Evolutionary conservation across 768 basidiomycete species (phyloP).

Genomic region (Serendipita sp.): DNA sequence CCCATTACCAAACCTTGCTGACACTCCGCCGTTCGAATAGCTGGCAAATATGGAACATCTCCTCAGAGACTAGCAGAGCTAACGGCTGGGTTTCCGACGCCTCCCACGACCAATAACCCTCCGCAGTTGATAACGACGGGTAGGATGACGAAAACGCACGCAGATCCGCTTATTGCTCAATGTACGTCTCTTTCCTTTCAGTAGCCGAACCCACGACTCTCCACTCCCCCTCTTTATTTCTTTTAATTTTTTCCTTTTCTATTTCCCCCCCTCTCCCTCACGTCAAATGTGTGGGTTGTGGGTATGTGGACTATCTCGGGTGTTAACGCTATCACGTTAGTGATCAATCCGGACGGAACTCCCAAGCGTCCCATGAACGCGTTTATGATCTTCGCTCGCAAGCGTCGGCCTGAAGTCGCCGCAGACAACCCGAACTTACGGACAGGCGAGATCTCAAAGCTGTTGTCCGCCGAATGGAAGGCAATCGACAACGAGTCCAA

Average conservation of each 20-base stretch:
- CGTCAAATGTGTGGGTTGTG: too few species aligned
- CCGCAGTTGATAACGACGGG: neutral
- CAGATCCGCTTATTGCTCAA: slow-evolving; percentile 2
- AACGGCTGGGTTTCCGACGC: neutral
- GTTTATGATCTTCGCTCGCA: slow-evolving; percentile 83
- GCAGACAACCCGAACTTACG: slow-evolving; percentile 82
- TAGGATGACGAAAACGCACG: slow-evolving; percentile 2
- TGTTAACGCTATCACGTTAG: neutral
- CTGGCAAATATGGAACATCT: neutral
- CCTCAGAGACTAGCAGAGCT: neutral
- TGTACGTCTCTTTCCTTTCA: neutral
- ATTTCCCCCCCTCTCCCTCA: too few species aligned
- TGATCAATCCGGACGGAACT: slow-evolving; percentile 64
- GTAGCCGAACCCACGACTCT: neutral
- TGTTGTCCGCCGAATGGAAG: slow-evolving; percentile 76
- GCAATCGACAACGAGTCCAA: slow-evolving; percentile 63
- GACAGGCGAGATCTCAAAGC: slow-evolving; percentile 79
- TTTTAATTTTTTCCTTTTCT: too few species aligned
- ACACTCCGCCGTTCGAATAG: neutral
- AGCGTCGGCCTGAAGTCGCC: slow-evolving; percentile 65
- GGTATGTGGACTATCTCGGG: too few species aligned
- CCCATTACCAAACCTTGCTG: neutral
- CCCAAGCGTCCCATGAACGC: slow-evolving; percentile 88
- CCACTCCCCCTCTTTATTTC: neutral
- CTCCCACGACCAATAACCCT: neutral